Conservation (phyloP, 2,329 filamentous ascomycete species). For the Fusarium ramigenum region DNA sequence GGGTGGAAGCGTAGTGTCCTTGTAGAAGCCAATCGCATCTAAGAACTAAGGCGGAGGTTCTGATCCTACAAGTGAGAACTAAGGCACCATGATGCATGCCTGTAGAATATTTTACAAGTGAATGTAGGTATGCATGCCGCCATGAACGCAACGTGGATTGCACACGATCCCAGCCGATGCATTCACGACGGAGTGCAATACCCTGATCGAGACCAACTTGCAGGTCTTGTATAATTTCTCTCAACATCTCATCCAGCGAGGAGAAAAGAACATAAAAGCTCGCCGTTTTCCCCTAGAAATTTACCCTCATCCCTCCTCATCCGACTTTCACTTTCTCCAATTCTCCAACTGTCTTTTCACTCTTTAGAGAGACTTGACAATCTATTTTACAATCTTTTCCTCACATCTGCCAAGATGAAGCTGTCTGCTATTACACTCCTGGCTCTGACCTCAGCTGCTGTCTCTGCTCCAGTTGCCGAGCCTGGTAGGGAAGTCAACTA, state of each 20-base stretch:
- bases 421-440: constrained; percentile 6
- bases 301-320: not conserved
- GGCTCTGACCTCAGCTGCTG: constrained; percentile 2
- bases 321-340: not conserved
- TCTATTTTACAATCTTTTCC: not conserved
- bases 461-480: constrained; percentile 2
- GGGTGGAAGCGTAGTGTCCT: too few relatives aligned
- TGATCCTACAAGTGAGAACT: not conserved
- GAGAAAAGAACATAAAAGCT: not conserved
- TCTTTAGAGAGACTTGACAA: not conserved
- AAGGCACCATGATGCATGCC: not conserved
- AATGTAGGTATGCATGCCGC: too few relatives aligned
- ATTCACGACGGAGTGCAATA: not conserved
- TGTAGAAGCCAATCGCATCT: not conserved
- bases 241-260: not conserved
- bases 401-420: constrained; percentile 9
- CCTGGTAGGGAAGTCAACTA: not conserved
- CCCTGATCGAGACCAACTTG: not conserved
- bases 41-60: not conserved
- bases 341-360: not conserved
- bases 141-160: not conserved
- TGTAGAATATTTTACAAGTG: not conserved
- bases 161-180: too few relatives aligned
- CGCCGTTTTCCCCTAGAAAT: not conserved
- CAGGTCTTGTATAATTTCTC: too few relatives aligned